Base-by-base conservation (phyloP, 108 stramenopile genomes). In the Ochromonas danica region DNA sequence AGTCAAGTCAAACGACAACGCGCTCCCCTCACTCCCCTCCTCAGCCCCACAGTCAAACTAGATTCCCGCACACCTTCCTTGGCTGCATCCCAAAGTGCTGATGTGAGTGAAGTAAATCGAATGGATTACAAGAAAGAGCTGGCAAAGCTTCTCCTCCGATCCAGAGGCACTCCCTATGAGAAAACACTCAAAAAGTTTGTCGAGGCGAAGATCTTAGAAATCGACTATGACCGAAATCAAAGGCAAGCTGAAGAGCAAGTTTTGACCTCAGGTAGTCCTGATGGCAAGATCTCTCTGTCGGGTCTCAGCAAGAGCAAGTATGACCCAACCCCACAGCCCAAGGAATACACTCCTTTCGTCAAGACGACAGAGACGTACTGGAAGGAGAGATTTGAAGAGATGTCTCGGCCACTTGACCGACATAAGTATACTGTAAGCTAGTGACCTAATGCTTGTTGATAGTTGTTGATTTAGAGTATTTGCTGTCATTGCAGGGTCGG, bases 131-230 rank as follows among this genome's bases (percentile, higher is more conserved):
- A 36, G 25, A 28, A 25, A 28, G 63, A 67, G 25, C 63, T 67
- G 3, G 25, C 3, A 3, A 67, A 67, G 6, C 35, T 67, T 6
- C 63, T 67, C 10, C 6, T 10, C 10, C 3, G 25, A 67, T 67
- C 63, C 6, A 28, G 63, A 67, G 63, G 63, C 17, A 67, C 63
- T 31, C 30, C 63, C 10, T 67, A 67, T 36, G 63, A 67, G 25
- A 67, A 22, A 36, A 67, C 63, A 14, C 63, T 67, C 3, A 28
- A 36, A 67, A 67, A 67, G 35, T 67, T 67, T 36, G 63, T 67
- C 14, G 30, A 67, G 35, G 27, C 63, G 63, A 67, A 67, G 25
- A 14, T 31, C 10, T 10, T 14, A 36, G 63, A 67, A 36, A 22
- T 67, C 31, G 63, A 28, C 3, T 36, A 22, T 6, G 63, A 57